Percentiles rank a stretch among this genome's conserved stretches.
phyloP scores from a whole-genome alignment of 2,329 filamentous ascomycete species.

The Aspergillus melleus region DNA sequence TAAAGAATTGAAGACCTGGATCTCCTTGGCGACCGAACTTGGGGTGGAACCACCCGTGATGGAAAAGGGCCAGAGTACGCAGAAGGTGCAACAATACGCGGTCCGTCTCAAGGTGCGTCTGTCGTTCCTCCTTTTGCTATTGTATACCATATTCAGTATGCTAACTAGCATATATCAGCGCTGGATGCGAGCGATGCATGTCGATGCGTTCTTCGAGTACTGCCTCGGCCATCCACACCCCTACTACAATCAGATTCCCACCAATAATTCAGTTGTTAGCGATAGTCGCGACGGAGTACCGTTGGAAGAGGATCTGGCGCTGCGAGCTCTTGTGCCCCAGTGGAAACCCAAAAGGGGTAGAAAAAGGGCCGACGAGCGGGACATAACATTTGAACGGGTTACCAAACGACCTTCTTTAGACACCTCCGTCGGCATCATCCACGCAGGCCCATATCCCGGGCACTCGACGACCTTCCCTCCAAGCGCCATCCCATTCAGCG shows the following conservation, averaged over 20 bases:
- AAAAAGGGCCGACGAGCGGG: slow-evolving; percentile 62
- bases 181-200: slow-evolving; percentile 96
- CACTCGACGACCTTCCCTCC: slow-evolving; percentile 52
- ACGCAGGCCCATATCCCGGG: slow-evolving; percentile 41
- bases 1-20: slow-evolving; percentile 91
- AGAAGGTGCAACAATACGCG: slow-evolving; percentile 93
- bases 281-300: slow-evolving; percentile 76
- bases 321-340: slow-evolving; percentile 79
- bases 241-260: slow-evolving; percentile 77
- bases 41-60: slow-evolving; percentile 82
- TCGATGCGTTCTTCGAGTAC: slow-evolving; percentile 93
- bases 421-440: slow-evolving; percentile 49
- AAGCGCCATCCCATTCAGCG: slow-evolving; percentile 54
- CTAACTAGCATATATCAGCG: slow-evolving; percentile 53
- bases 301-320: slow-evolving; percentile 82
- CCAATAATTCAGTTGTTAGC: slow-evolving; percentile 61
- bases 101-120: slow-evolving; percentile 77
- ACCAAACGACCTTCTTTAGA: slow-evolving; percentile 65
- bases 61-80: slow-evolving; percentile 81
- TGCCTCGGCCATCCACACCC: slow-evolving; percentile 73
- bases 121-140: too few relatives aligned
- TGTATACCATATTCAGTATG: neutral
- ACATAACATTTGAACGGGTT: slow-evolving; percentile 55
- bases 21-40: slow-evolving; percentile 79
- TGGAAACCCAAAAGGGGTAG: slow-evolving; percentile 62